These are phyloP conservation scores for Mariannaea sp. DNA, from an alignment of 2,329 filamentous ascomycete genomes.

Conservation along the genomic window DNA sequence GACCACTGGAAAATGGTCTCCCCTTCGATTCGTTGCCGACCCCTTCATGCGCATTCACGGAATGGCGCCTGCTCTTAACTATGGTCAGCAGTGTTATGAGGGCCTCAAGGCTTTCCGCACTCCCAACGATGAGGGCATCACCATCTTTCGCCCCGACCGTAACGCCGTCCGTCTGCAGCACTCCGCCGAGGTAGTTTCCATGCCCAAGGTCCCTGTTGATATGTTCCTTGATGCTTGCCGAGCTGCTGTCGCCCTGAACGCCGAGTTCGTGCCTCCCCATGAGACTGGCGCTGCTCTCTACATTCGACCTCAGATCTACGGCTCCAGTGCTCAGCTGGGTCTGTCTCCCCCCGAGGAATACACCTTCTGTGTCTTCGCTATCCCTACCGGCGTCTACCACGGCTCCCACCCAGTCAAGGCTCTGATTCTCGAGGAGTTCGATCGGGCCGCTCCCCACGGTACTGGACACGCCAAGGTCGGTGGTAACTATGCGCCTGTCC, in stretches of 20 bases:
- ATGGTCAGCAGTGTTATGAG: slow-evolving; percentile 96
- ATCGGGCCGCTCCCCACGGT: slow-evolving; percentile 88
- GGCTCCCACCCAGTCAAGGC: slow-evolving; percentile 86
- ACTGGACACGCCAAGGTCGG: slow-evolving; percentile 93
- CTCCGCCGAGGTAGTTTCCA: slow-evolving; percentile 80
- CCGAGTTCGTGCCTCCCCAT: slow-evolving; percentile 88
- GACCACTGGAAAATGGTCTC: slow-evolving; percentile 75
- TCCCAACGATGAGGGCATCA: slow-evolving; percentile 70
- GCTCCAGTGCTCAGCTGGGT: slow-evolving; percentile 83
- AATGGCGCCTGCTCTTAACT: slow-evolving; percentile 94
- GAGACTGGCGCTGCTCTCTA: slow-evolving; percentile 91
- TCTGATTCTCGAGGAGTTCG: slow-evolving; percentile 89
- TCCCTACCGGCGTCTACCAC: slow-evolving; percentile 94
- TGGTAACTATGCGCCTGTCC: slow-evolving; percentile 92
- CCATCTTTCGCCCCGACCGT: slow-evolving; percentile 84
- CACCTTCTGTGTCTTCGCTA: slow-evolving; percentile 85
- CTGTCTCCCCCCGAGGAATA: slow-evolving; percentile 89
- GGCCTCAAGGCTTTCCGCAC: slow-evolving; percentile 95
- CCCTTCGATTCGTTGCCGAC: slow-evolving; percentile 78
- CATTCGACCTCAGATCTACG: slow-evolving; percentile 86
- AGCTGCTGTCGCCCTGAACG: slow-evolving; percentile 85
- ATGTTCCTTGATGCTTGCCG: slow-evolving; percentile 78
- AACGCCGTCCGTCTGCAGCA: slow-evolving; percentile 86
- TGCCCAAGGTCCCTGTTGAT: slow-evolving; percentile 77
- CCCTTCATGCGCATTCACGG: slow-evolving; percentile 90